Percentiles rank a stretch among this genome's conserved stretches.
Conservation (phyloP, 345 rosid species). For the Streptanthus diversifolius region DNA sequence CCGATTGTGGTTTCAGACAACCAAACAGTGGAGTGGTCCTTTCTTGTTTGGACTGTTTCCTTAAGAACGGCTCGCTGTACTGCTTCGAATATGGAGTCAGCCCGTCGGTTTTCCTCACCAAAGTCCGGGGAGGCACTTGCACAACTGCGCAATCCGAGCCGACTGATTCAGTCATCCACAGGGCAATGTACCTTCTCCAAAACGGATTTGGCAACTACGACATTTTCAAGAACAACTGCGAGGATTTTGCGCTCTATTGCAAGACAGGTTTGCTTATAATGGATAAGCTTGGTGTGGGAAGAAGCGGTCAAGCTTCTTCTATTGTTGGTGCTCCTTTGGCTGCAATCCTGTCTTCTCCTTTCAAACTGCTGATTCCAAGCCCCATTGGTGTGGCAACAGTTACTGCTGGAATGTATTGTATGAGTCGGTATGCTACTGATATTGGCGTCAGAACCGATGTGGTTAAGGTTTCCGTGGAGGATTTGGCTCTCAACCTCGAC, state of each 20-base stretch:
- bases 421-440: conserved; percentile 92
- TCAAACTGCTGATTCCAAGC: conserved; percentile 77
- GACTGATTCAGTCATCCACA: conserved; percentile 58
- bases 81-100: conserved; percentile 78
- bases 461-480: conserved; percentile 84
- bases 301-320: conserved; percentile 88
- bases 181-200: conserved; percentile 96
- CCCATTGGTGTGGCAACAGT: conserved; percentile 91
- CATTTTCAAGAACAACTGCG: conserved; percentile 87
- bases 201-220: conserved; percentile 95
- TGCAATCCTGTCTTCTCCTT: conserved; percentile 80
- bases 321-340: conserved; percentile 87
- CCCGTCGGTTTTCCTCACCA: conserved; percentile 72
- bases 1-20: conserved; percentile 93
- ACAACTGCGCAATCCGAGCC: conserved; percentile 75
- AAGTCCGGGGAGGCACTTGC: conserved; percentile 93
- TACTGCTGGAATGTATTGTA: conserved; percentile 92
- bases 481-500: conserved; percentile 43
- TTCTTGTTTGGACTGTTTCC: conserved; percentile 90
- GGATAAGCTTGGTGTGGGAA: conserved; percentile 76
- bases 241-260: conserved; percentile 91
- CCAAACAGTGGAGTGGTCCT: conserved; percentile 82
- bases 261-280: conserved; percentile 80
- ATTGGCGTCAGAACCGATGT: conserved; percentile 86
- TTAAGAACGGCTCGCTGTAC: conserved; percentile 70